Evolutionary conservation across 345 rosid species (phyloP), one percentile per base, ranked within the genome.

Genomic region (Theobroma cacao): DNA sequence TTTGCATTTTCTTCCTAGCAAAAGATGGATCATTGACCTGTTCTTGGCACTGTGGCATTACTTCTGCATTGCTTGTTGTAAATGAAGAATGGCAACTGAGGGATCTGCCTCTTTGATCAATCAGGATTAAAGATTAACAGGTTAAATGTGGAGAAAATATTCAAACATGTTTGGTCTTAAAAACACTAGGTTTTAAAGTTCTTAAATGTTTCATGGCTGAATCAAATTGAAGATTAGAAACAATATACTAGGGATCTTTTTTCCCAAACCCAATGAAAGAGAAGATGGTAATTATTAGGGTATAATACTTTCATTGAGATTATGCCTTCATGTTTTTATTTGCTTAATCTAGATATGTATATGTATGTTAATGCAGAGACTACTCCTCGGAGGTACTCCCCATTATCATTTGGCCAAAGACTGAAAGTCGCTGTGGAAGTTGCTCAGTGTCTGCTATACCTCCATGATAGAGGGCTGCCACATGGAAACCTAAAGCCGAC

Each of bases 401-500:
- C 85, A 9, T 78, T 95, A 77, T 87, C 94, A 7, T 92, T 95
- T 87, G 82, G 72, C 80, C 97, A 89, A 80, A 91, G 99, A 82
- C 90, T 93, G 63, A 90, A 88, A 76, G 91, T 91, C 43, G 94
- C 96, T 11, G 87, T 91, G 5, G 99, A 95, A 74, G 90, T 93
- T 80, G 92, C 97, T 63, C 85, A 69, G 12, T 88, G 96, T 82
- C 87, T 95, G 61, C 79, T 90, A 50, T 90, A 85, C 79, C 97
- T 93, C 48, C 99, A 95, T 36, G 98, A 95, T 71, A 86, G 95
- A 79, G 92, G 94, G 68, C 65, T 91, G 74, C 86, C 92, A 58
- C 99, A 95, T 10, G 99, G 97, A 78, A 93, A 93, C 92, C 78
- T 95, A 31, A 95, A 95, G 82, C 97, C 98, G 14, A 85, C 93